phyloP scores from a whole-genome alignment of 805 yeast genomes.

The Wickerhamiella hasegawae region DNA sequence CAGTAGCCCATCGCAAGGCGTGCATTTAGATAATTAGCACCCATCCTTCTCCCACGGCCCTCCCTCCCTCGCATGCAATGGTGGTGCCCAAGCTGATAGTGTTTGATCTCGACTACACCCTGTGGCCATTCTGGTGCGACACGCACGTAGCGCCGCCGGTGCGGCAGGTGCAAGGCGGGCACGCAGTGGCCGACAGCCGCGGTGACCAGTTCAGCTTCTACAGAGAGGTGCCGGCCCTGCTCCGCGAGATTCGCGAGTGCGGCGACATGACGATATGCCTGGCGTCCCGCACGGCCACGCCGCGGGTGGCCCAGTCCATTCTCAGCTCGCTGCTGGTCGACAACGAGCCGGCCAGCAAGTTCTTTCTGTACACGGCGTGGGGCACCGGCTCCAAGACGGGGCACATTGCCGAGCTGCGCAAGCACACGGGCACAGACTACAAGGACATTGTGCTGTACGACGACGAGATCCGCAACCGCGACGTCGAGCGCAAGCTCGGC shows the following conservation, averaged over 20 bases:
- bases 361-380: conserved; percentile 29
- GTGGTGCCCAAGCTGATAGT: conserved; percentile 39
- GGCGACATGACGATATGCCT: conserved; percentile 37
- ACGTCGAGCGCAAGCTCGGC: conserved; percentile 48
- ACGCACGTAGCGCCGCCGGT: conserved; percentile 50
- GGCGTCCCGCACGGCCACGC: conserved; percentile 71
- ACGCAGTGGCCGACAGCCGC: conserved; percentile 32
- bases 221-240: conserved; percentile 50
- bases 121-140: conserved; percentile 77
- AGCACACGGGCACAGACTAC: conserved; percentile 30
- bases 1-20: too few relatives aligned
- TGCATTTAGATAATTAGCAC: too few relatives aligned
- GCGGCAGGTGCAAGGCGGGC: conserved; percentile 21
- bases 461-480: conserved; percentile 64
- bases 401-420: conserved; percentile 37
- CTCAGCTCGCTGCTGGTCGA: conserved; percentile 37
- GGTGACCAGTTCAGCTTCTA: conserved; percentile 45
- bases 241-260: conserved; percentile 33
- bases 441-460: conserved; percentile 52
- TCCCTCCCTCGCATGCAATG: not conserved
- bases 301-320: conserved; percentile 54
- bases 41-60: too few relatives aligned
- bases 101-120: conserved; percentile 59
- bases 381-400: conserved; percentile 33
- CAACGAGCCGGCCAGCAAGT: conserved; percentile 33